Conservation (phyloP, 129 eudicot genomes). For the Logfia minima region DNA sequence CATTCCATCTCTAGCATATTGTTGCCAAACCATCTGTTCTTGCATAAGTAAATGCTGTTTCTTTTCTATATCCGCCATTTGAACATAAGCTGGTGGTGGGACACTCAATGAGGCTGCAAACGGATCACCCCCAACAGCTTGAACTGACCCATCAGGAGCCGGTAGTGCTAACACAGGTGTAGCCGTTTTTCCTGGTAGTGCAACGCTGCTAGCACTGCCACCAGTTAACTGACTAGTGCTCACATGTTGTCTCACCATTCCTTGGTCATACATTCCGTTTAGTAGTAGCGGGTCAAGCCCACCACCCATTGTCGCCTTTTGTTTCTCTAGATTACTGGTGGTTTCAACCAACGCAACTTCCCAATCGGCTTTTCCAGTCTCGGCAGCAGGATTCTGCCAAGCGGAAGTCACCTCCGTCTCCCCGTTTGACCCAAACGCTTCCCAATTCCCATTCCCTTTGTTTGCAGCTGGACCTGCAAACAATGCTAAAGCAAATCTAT, state of each 20-base stretch:
- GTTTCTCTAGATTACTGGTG: constrained; percentile 58
- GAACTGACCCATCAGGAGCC: constrained; percentile 78
- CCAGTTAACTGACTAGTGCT: constrained; percentile 58
- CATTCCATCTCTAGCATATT: constrained; percentile 78
- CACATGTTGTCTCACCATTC: constrained; percentile 73
- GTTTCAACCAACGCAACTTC: constrained; percentile 60
- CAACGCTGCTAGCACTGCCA: constrained; percentile 94
- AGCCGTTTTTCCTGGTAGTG: constrained; percentile 50
- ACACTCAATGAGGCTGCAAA: constrained; percentile 78
- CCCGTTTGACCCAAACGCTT: constrained; percentile 56
- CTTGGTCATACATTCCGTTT: constrained; percentile 88
- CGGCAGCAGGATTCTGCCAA: constrained; percentile 87
- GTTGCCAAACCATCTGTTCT: constrained; percentile 92
- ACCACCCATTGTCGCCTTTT: constrained; percentile 69
- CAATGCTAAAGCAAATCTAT: constrained; percentile 71
- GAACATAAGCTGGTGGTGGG: constrained; percentile 93
- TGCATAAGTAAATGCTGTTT: constrained; percentile 81
- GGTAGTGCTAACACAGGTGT: constrained; percentile 85
- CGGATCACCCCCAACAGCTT: constrained; percentile 74
- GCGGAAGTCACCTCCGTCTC: constrained; percentile 69
- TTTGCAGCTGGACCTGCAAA: constrained; percentile 66
- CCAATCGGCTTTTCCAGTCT: constrained; percentile 63
- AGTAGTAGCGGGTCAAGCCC: constrained; percentile 77
- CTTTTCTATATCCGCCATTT: constrained; percentile 91
- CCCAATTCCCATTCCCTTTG: constrained; percentile 60